Evolutionary conservation across 1,139 yeast genomes (phyloP), one percentile per base, ranked within the genome.

Genomic region (Saccharomyces uvarum): DNA sequence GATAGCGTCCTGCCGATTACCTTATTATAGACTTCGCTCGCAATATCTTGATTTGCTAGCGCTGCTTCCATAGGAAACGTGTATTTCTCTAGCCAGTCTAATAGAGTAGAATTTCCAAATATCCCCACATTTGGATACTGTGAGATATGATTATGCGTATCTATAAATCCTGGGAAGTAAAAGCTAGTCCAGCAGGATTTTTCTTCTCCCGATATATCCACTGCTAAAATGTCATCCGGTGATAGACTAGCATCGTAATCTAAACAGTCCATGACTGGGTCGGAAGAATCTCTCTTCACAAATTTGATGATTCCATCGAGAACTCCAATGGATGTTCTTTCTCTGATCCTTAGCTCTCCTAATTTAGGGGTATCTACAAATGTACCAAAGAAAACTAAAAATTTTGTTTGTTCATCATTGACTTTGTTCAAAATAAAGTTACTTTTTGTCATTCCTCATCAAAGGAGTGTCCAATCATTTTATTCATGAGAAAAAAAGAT

Each of bases 131-230:
- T 93, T n/a, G 98, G 97, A 68, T 83, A 93, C 72, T 93, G 99
- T 3, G 98, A 86, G 0, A 98, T 97, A 69, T 93, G 99, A 57
- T 90, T 89, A 68, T 93, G 99, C 1, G 98, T 90, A 66, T 93
- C 99, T 13, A 93, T 75, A 63, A 93, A 90, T 0, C 99, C 99
- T 0, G 99, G 99, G 64, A 88, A 82, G 63, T 86, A 81, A 68
- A 91, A 90, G 53, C 77, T 63, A 11, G 68, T 67, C 3, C 65
- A 59, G n/a, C 56, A 52, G 0, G 71, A 59, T 13, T 63, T 54
- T 50, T 73, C 73, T 7, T 16, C 14, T 19, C 28, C 33, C 14
- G 54, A 47, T 24, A 31, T 33, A 26, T 53, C 48, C 11, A 72
- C 62, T 1, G 74, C 56, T 1, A 57, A 54, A 5, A 62, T 49